Percentiles rank a stretch among this genome's conserved stretches.
phyloP scores from a whole-genome alignment of 345 rosid genomes.

The Erucastrum elatum region DNA sequence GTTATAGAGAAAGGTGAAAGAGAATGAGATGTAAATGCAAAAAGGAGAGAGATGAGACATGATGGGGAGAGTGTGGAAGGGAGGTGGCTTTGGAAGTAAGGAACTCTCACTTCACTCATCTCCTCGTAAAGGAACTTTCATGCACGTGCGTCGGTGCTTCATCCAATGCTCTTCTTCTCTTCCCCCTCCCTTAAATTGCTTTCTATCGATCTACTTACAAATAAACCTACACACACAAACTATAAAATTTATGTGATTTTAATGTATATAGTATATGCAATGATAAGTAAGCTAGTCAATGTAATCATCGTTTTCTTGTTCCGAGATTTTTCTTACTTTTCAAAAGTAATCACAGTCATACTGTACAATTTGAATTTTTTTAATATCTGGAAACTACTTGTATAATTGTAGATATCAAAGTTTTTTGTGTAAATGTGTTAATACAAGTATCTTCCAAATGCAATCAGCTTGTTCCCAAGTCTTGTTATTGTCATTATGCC shows the following conservation, averaged over 20 bases:
- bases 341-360: neutral
- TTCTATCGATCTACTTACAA: neutral
- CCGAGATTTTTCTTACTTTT: neutral
- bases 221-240: neutral
- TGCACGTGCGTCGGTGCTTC: slow-evolving; percentile 61
- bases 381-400: neutral
- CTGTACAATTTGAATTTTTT: neutral
- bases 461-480: slow-evolving; percentile 44
- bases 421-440: neutral
- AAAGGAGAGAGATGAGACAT: neutral
- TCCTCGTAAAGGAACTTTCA: slow-evolving; percentile 66
- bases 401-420: neutral
- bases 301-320: slow-evolving; percentile 15
- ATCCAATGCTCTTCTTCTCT: slow-evolving; percentile 51
- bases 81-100: slow-evolving; percentile 44
- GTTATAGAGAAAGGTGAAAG: neutral
- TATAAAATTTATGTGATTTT: too few relatives aligned
- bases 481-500: slow-evolving; percentile 43
- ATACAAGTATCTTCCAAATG: slow-evolving; percentile 39
- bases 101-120: slow-evolving; percentile 37
- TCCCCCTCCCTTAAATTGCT: slow-evolving; percentile 30
- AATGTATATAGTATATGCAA: neutral
- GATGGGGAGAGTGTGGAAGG: slow-evolving; percentile 33
- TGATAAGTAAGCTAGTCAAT: slow-evolving; percentile 3
- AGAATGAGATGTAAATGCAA: slow-evolving; percentile 9